These are phyloP conservation scores for Saccharomycopsis babjevae DNA, from an alignment of 805 yeast genomes.

Conservation along the genomic window DNA sequence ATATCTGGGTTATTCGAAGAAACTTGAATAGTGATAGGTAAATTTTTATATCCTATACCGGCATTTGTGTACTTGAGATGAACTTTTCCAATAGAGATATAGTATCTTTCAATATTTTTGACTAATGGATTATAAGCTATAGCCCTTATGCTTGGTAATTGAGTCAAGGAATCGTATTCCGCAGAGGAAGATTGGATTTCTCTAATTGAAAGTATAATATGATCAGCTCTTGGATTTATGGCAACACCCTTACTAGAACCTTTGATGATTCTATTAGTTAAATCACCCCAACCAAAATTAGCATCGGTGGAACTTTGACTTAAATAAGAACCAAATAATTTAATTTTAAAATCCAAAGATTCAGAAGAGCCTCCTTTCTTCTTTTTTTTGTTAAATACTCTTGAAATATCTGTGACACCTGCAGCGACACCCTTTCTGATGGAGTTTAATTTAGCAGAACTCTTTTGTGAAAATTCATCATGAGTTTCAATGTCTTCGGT, in stretches of 20 bases:
- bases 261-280: constrained; percentile 63
- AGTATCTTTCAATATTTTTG: constrained; percentile 48
- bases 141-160: constrained; percentile 57
- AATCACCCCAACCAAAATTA: constrained; percentile 84
- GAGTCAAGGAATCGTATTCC: constrained; percentile 31
- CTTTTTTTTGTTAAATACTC: constrained; percentile 58
- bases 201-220: constrained; percentile 57
- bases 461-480: background rate
- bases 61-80: constrained; percentile 20
- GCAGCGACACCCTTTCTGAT: constrained; percentile 76
- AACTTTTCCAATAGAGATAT: constrained; percentile 47
- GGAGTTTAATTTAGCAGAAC: constrained; percentile 5
- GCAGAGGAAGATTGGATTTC: constrained; percentile 47
- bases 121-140: constrained; percentile 56
- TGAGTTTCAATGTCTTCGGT: constrained; percentile 56
- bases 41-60: constrained; percentile 21
- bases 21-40: constrained; percentile 41
- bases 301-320: constrained; percentile 32
- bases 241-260: constrained; percentile 74
- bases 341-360: constrained; percentile 60
- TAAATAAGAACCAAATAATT: constrained; percentile 61
- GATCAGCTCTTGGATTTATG: constrained; percentile 71
- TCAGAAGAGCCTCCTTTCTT: constrained; percentile 53
- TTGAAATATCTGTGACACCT: constrained; percentile 77
- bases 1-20: constrained; percentile 41